Conservation (phyloP, 148 eudicot genomes). For the Suaeda aralocaspica region DNA sequence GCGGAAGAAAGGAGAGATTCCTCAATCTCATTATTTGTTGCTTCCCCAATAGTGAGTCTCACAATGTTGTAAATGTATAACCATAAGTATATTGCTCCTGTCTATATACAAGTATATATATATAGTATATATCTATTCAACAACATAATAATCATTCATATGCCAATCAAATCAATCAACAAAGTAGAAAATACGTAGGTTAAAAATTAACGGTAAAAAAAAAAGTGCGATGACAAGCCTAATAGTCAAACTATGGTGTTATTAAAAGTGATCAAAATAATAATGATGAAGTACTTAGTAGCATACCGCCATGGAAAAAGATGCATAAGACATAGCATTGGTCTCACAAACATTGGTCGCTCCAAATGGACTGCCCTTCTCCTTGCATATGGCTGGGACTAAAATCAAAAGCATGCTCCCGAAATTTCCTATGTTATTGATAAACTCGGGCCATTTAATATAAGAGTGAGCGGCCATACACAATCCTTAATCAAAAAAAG, state of each 20-base stretch:
- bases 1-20: conserved; percentile 7
- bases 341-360: conserved; percentile 48
- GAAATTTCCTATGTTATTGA: conserved; percentile 82
- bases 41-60: conserved; percentile 31
- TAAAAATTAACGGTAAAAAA: conserved; percentile 18
- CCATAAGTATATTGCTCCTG: conserved; percentile 83
- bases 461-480: no score
- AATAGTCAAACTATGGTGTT: no score
- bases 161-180: no score
- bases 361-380: conserved; percentile 81
- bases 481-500: no score
- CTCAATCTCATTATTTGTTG: neutral
- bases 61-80: conserved; percentile 78
- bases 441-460: no score
- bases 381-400: conserved; percentile 85
- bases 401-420: conserved; percentile 71
- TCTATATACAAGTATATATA: no score
- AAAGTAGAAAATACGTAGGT: no score
- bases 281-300: neutral
- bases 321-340: conserved; percentile 69
- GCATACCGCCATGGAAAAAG: conserved; percentile 93
- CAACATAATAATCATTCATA: no score
- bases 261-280: no score
- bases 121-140: no score
- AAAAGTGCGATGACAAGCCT: no score